phyloP scores from a whole-genome alignment of 257 asterid species.

The Haberlea rhodopensis region DNA sequence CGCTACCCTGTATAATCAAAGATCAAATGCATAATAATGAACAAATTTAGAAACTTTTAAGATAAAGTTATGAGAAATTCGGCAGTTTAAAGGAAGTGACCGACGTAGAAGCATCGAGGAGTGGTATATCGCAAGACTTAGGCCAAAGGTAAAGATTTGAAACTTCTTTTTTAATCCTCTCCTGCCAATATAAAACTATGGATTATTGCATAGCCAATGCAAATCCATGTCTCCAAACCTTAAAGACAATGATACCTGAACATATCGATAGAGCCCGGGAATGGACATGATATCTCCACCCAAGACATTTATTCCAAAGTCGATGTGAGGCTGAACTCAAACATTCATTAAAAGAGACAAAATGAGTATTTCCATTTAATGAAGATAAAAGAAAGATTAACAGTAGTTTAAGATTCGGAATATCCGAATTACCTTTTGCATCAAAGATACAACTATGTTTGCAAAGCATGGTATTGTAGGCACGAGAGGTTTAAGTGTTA shows the following conservation, averaged over 20 bases:
- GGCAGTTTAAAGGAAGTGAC: constrained; percentile 22
- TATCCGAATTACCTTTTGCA: constrained; percentile 59
- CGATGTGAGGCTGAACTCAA: constrained; percentile 62
- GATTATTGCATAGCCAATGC: background rate
- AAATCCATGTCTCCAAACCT: background rate
- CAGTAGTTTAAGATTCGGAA: background rate
- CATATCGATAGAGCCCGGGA: constrained; percentile 75
- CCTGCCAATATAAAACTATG: constrained; percentile 41
- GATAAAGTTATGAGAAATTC: constrained; percentile 9
- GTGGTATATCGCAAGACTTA: constrained; percentile 67
- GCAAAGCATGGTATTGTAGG: constrained; percentile 78
- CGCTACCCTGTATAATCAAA: constrained; percentile 46
- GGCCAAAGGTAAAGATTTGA: constrained; percentile 84
- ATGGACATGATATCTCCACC: constrained; percentile 85
- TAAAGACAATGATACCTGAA: constrained; percentile 48
- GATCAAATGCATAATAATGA: background rate
- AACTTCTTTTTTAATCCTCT: constrained; percentile 63
- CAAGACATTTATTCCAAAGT: constrained; percentile 72
- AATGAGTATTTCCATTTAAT: background rate
- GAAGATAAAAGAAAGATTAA: background rate
- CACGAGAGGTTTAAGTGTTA: constrained; percentile 73
- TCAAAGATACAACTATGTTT: constrained; percentile 52
- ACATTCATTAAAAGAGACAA: constrained; percentile 10
- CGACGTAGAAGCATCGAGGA: constrained; percentile 79
- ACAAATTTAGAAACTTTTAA: background rate